phyloP scores from a whole-genome alignment of 805 yeast species.

The Candida sonorensis region DNA sequence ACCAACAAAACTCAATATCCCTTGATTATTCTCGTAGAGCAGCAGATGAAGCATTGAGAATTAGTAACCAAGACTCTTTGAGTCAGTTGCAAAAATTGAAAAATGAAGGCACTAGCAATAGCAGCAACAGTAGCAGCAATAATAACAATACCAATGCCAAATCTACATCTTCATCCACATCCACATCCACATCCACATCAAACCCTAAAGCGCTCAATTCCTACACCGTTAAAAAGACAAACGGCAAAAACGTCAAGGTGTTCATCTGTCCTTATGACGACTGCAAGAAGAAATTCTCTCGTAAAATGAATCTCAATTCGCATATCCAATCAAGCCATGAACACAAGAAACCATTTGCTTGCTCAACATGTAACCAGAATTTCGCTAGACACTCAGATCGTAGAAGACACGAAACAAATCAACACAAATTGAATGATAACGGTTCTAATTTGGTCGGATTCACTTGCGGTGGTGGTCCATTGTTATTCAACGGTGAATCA shows the following conservation, averaged over 20 bases:
- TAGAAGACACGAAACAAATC: conserved; percentile 28
- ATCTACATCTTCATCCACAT: neutral
- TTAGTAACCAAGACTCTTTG: too few relatives aligned
- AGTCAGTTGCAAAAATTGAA: too few relatives aligned
- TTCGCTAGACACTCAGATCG: conserved; percentile 31
- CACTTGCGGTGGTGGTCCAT: conserved; percentile 27
- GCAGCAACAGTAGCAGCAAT: neutral
- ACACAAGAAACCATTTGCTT: conserved; percentile 27
- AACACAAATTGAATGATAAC: conserved; percentile 17
- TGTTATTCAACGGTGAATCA: conserved; percentile 19
- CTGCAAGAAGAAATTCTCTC: conserved; percentile 26
- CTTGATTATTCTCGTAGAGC: conserved; percentile 21
- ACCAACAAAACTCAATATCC: neutral
- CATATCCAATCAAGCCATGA: conserved; percentile 29
- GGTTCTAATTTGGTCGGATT: conserved; percentile 14
- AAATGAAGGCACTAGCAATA: too few relatives aligned
- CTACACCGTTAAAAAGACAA: conserved; percentile 1
- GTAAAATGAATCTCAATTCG: conserved; percentile 28
- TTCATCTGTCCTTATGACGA: conserved; percentile 21
- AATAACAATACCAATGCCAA: neutral
- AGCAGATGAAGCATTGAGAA: conserved; percentile 19
- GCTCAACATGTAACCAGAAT: conserved; percentile 21
- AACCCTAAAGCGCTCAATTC: neutral
- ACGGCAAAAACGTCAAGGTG: conserved; percentile 10
- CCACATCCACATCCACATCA: neutral